These are phyloP conservation scores for Luffa acutangula DNA, from an alignment of 306 rosid species.

Conservation along the genomic window DNA sequence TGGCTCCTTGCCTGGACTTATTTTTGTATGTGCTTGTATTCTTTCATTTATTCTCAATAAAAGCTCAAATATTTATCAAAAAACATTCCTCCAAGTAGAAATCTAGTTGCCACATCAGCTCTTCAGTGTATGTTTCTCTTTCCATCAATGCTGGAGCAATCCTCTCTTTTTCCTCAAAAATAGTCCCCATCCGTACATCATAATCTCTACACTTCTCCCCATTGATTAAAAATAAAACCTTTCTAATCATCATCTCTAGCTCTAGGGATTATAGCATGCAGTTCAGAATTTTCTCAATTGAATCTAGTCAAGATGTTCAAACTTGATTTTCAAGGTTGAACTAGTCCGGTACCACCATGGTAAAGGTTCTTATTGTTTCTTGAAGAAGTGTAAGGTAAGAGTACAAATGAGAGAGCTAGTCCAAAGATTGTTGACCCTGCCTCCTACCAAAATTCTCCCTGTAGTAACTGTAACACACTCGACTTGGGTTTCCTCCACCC, in stretches of 20 bases:
- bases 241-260: neutral
- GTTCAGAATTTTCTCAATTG: neutral
- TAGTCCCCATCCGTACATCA: neutral
- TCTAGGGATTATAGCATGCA: neutral
- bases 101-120: neutral
- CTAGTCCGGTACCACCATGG: neutral
- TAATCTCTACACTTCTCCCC: neutral
- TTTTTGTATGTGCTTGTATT: neutral
- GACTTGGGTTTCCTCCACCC: neutral
- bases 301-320: neutral
- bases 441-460: neutral
- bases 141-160: neutral
- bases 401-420: neutral
- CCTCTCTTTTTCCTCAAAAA: neutral
- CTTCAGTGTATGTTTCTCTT: neutral
- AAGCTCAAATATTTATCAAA: neutral
- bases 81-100: neutral
- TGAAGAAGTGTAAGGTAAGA: neutral
- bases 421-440: neutral
- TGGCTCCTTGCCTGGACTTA: neutral
- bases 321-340: neutral
- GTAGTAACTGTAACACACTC: neutral
- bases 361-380: neutral
- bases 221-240: neutral
- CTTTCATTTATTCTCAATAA: neutral